Percentiles rank a stretch among this genome's conserved stretches.
phyloP scores from a whole-genome alignment of 2,329 filamentous ascomycete genomes.

The Aspergillus quadricinctus region DNA sequence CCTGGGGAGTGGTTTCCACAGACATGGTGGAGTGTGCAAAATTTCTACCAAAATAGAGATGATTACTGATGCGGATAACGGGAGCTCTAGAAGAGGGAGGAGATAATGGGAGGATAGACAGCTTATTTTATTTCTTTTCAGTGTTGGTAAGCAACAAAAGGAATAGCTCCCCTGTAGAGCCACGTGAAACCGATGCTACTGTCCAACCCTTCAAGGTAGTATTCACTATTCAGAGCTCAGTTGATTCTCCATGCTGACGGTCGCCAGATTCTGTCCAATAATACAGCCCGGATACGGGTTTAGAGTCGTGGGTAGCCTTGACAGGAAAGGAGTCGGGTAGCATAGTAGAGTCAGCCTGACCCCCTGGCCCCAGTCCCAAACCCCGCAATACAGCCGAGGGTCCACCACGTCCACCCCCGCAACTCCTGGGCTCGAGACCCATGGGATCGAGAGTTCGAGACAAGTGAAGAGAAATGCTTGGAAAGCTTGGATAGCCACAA shows the following conservation, averaged over 20 bases:
- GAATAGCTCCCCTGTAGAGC: background rate
- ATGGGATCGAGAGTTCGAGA: too few species aligned
- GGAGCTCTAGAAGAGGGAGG: background rate
- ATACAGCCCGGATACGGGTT: background rate
- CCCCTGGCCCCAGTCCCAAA: too few species aligned
- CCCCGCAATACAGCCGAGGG: background rate
- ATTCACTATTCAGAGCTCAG: background rate
- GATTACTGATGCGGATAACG: background rate
- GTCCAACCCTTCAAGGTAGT: background rate
- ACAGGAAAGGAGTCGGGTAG: background rate
- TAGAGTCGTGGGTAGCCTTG: background rate
- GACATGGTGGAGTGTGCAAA: background rate
- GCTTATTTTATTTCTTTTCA: background rate
- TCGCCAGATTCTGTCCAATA: background rate
- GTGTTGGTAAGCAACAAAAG: background rate
- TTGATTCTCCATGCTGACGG: background rate
- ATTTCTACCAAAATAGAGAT: too few species aligned
- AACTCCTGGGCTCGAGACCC: background rate
- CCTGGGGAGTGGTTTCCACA: background rate
- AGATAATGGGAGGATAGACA: too few species aligned
- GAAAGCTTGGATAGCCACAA: background rate
- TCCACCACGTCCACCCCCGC: background rate
- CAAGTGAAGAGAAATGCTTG: background rate
- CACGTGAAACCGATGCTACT: background rate
- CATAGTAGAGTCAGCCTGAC: background rate